A percentile compares a stretch with the other conserved stretches of the same genome.
Conservation (phyloP, 2,329 filamentous ascomycete species). For the Talaromyces sp. region DNA sequence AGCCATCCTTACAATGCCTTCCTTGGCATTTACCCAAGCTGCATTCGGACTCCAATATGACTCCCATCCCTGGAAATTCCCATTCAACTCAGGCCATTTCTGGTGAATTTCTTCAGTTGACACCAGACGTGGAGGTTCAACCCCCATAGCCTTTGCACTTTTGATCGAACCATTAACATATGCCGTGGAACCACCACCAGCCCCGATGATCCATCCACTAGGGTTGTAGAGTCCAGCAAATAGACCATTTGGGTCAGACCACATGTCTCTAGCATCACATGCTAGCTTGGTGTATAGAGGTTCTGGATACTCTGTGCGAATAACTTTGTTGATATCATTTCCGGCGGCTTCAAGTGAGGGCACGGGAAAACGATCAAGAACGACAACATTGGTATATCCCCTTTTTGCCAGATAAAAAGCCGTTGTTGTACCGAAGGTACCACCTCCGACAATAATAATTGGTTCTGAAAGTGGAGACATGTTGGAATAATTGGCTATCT, state of each 20-base stretch:
- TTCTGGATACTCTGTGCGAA: constrained; percentile 7
- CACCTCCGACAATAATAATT: constrained; percentile 25
- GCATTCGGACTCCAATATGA: constrained; percentile 37
- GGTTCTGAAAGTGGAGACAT: too few relatives aligned
- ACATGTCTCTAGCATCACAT: constrained; percentile 4
- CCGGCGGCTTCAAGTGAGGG: constrained; percentile 45
- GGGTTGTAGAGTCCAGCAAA: constrained; percentile 2
- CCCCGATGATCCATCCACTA: not conserved
- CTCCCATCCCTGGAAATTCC: constrained; percentile 46
- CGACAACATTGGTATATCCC: constrained; percentile 45
- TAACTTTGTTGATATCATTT: constrained; percentile 49
- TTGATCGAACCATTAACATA: too few relatives aligned
- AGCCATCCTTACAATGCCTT: constrained; percentile 42
- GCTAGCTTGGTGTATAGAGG: constrained; percentile 5
- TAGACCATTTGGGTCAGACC: constrained; percentile 4
- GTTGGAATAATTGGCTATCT: too few relatives aligned
- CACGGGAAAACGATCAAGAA: constrained; percentile 43
- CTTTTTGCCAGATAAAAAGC: constrained; percentile 46
- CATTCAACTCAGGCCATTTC: constrained; percentile 48
- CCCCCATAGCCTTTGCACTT: constrained; percentile 12
- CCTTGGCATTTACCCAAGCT: constrained; percentile 51
- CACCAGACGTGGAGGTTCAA: too few relatives aligned
- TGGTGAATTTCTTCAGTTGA: constrained; percentile 28
- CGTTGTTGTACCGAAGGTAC: constrained; percentile 49
- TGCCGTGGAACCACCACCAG: not conserved